phyloP scores from a whole-genome alignment of 2,329 filamentous ascomycete species.

The Scopulariopsis brevicaulis region DNA sequence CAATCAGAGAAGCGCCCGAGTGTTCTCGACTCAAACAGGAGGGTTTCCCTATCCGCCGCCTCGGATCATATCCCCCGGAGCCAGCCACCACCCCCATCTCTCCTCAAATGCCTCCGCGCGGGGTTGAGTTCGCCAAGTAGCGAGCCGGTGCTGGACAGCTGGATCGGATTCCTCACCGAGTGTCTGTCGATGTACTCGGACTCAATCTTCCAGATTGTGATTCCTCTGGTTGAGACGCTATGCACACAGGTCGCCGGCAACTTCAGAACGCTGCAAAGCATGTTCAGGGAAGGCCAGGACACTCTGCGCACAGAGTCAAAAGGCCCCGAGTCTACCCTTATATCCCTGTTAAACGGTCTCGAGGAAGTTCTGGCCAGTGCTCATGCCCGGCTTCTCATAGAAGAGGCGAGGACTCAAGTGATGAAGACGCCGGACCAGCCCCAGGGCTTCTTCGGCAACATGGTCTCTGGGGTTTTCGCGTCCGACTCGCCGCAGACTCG shows the following conservation, averaged over 20 bases:
- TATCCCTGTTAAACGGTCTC: conserved; percentile 82
- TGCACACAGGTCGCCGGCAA: conserved; percentile 65
- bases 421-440: conserved; percentile 72
- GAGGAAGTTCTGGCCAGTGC: conserved; percentile 82
- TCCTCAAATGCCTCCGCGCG: conserved; percentile 77
- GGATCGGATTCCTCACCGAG: conserved; percentile 77
- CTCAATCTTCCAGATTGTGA: conserved; percentile 78
- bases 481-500: conserved; percentile 67
- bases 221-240: conserved; percentile 83
- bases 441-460: conserved; percentile 85
- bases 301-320: conserved; percentile 1
- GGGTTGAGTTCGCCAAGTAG: conserved; percentile 68
- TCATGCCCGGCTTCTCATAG: conserved; percentile 68
- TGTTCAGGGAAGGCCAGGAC: conserved; percentile 36
- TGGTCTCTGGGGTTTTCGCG: conserved; percentile 84
- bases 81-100: conserved; percentile 33
- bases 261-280: conserved; percentile 58
- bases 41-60: neutral
- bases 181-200: conserved; percentile 76
- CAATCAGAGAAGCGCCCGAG: conserved; percentile 33
- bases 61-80: conserved; percentile 23
- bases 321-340: conserved; percentile 58
- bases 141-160: conserved; percentile 74
- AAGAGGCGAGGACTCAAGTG: conserved; percentile 58
- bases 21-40: conserved; percentile 21